Evolutionary conservation across 768 basidiomycete species (phyloP).

Genomic region (Mycena sanguinolenta): DNA sequence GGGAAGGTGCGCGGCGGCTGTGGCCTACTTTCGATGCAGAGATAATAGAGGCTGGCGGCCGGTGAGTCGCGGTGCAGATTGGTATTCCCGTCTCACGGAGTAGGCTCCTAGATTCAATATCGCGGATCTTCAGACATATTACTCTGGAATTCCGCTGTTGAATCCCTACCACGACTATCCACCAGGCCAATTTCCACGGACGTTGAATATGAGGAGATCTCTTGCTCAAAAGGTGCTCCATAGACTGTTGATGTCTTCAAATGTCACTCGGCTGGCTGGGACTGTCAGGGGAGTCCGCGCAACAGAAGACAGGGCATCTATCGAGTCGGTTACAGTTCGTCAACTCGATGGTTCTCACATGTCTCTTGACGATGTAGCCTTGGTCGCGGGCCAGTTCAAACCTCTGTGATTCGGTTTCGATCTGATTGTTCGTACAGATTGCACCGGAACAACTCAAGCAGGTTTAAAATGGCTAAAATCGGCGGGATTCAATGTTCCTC

Average conservation of each 20-base stretch:
- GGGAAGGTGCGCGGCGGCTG: slow-evolving; percentile 3
- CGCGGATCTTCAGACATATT: background rate
- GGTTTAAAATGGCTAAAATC: slow-evolving; percentile 26
- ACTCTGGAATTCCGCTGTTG: background rate
- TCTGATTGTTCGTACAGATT: background rate
- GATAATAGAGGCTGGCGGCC: background rate
- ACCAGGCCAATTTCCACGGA: background rate
- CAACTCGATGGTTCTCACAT: background rate
- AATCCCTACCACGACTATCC: background rate
- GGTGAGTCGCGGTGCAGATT: slow-evolving; percentile 52
- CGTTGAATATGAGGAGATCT: background rate
- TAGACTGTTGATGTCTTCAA: background rate
- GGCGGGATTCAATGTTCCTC: slow-evolving; percentile 7
- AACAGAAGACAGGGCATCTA: background rate
- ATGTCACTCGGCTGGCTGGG: background rate
- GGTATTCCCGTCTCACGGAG: background rate
- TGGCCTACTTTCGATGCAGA: slow-evolving; percentile 16
- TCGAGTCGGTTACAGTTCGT: background rate
- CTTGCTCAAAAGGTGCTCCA: background rate
- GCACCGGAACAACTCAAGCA: background rate
- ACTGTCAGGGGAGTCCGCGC: background rate
- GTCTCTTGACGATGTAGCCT: background rate
- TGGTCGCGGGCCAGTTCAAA: background rate
- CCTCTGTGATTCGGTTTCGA: background rate
- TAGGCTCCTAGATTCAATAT: too few species aligned